Base-by-base conservation (phyloP, 306 rosid genomes). In the Lupinus albus region DNA sequence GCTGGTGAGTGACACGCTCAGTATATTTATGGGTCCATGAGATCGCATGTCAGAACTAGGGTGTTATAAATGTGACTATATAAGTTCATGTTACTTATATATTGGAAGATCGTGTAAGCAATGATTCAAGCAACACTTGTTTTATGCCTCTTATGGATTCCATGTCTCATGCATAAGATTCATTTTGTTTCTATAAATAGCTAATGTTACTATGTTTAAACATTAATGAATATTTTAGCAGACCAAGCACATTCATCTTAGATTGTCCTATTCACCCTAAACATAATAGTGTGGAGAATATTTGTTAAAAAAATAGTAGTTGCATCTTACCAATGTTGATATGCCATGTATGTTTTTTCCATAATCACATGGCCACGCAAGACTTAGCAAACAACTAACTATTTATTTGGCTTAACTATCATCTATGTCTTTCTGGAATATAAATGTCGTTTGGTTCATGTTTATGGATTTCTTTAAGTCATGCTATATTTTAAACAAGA, bases 341-440 rank as follows among this genome's bases (percentile, higher is more conserved):
- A 42, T 49, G 64, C 7, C 70, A 50, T 51, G 15, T 21, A 30
- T 72, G 80, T 30, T 81, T 52, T 52, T n/a, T 17, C 74, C 72
- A 71, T 67, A 72, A 62, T 21, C 81, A 76, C 77, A 68, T 81
- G 68, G 74, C 58, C 79, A 57, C 76, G 63, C 47, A 13, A 63
- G 56, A 56, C 64, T 25, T 68, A 76, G 18, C 32, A 36, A 47
- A 64, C 58, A 61, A 79, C 71, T n/a, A 15, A 32, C 58, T 64
- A 46, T 15, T 66, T 13, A 8, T 25, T 47, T 8, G 53, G 72
- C 61, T 45, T 54, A 64, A 54, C 12, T 63, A 49, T 7, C 33
- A 9, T 63, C 61, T 54, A 46, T 63, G n/a, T 39, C 54, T 53
- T 63, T 17, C 0, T 48, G 62, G 56, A 39, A 54, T 44, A 41